Base-by-base conservation (phyloP, 2,329 filamentous ascomycete species). In the Calonectria fujianensis region DNA sequence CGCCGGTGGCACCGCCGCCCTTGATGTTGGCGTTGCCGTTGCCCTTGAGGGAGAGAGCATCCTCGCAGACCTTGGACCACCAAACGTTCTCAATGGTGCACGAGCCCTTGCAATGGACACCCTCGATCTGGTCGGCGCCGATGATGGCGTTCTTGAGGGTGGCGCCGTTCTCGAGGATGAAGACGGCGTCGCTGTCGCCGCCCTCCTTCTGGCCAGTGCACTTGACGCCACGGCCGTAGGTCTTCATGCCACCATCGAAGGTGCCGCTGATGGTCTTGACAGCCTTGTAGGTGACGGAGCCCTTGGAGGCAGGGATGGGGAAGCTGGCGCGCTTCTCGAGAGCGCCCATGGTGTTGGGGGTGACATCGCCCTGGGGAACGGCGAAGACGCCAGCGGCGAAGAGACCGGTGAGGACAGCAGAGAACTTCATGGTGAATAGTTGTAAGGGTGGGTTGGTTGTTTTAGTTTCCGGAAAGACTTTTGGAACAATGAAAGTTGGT, bases 51-150 rank as follows among this genome's bases (percentile, higher is more conserved):
- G 71, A 74, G 74, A 79, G 78, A 64, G 78, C 78, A 14, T 81
- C 80, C 70, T 88, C 87, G 74, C 87, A 88, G 63, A 88, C 87
- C 35, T 87, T 85, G 66, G 86, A 84, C 73, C 88, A 90, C 88
- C 88, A 89, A 50, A 89, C 88, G 27, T 85, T 86, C 76, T 86
- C 82, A 9, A 88, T 78, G 6, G 80, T 87, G 79, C 87, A 88
- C 1, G 82, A 64, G 5, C 87, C 87, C 51, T 83, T 77, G 80
- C 87, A 89, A 82, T 89, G 86, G 4, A 89, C 83, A 35, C 87
- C 87, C 78, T 89, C 87, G 18, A 80, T 81, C 72, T 88, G 86
- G 78, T 87, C 82, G 31, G 82, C 80, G 37, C 87, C 87, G 24
- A 88, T 89, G 72, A 89, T 86, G 31, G 85, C 87, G 74, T 88